These are phyloP conservation scores for Aspergillus sp. DNA, from an alignment of 2,329 filamentous ascomycete species.

Conservation along the genomic window DNA sequence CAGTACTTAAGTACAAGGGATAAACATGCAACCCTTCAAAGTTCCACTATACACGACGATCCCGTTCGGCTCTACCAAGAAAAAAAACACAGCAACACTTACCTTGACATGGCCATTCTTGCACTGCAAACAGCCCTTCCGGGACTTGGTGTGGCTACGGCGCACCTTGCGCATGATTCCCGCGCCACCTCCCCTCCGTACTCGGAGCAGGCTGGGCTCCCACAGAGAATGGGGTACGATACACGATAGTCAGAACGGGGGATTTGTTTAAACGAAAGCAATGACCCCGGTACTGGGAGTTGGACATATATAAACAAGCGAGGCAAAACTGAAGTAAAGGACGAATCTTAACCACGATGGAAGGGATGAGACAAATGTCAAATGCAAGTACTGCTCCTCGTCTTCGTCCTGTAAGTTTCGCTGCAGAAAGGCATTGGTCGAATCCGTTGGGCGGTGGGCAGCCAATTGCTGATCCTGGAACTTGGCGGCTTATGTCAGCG, in stretches of 20 bases:
- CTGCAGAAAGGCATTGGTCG: background rate
- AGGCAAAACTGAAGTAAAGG: too few relatives aligned
- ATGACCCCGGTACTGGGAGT: too few relatives aligned
- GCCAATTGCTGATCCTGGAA: background rate
- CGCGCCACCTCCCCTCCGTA: background rate
- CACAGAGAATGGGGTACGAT: too few relatives aligned
- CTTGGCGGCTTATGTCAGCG: background rate
- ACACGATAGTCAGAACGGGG: too few relatives aligned
- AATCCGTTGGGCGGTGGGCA: background rate
- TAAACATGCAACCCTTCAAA: background rate
- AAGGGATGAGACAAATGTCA: too few relatives aligned
- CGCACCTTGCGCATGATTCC: constrained; percentile 5
- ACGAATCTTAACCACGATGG: too few relatives aligned
- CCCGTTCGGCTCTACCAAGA: background rate
- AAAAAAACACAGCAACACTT: constrained; percentile 2
- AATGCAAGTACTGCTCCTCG: too few relatives aligned
- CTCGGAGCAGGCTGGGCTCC: too few relatives aligned
- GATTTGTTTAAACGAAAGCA: too few relatives aligned
- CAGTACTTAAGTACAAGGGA: too few relatives aligned
- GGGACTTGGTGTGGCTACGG: constrained; percentile 33
- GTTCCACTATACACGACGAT: background rate
- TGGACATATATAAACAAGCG: too few relatives aligned
- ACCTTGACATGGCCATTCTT: constrained; percentile 35
- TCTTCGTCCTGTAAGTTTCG: background rate
- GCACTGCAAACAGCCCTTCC: constrained; percentile 33